Base-by-base conservation (phyloP, 345 rosid species). In the Arabis hirsuta region DNA sequence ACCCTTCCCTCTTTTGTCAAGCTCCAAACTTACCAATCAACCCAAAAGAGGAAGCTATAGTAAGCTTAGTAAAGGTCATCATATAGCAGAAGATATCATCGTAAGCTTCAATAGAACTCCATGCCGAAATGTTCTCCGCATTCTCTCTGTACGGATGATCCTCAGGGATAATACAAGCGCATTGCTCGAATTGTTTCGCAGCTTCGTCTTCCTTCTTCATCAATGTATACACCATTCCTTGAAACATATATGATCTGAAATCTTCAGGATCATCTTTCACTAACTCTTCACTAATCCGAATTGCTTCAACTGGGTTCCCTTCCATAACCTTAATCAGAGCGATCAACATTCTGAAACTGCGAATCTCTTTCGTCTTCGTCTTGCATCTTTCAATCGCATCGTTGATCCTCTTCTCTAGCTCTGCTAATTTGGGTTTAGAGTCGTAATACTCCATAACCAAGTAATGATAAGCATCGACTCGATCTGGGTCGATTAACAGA, bases 401-500 rank as follows among this genome's bases (percentile, higher is more conserved):
- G 70, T 80, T 81, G 67, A 87, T 85, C 68, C 88, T 81, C 67
- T 79, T 81, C 73, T 86, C 64, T 52, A 89, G 48, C 22, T 67
- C 85, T 34, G 69, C 54, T 55, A 87, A 13, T 46, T 76, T 75
- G 0, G 67, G 60, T 9, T 83, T 89, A 2, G 87, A 61, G 19
- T 85, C 87, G 4, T 82, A 74, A 45, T 72, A 59, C 13, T 84
- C 91, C 89, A 86, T 84, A 47, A 86, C 83, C 10, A 92, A 84
- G 13, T 92, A 92, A 38, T 89, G 96, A 59, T 82, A 92, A 7
- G 92, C 90, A 79, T 92, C 94, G 5, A 92, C 83, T 7, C 89
- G 84, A 65, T 69, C 69, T 0, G 92, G 94, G 4, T 87, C 90
- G 34, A 81, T 88, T 34, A 61, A 54, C 0, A 92, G 77, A 36